Conservation (phyloP, 805 yeast genomes). For the Candida sphagnicola region DNA sequence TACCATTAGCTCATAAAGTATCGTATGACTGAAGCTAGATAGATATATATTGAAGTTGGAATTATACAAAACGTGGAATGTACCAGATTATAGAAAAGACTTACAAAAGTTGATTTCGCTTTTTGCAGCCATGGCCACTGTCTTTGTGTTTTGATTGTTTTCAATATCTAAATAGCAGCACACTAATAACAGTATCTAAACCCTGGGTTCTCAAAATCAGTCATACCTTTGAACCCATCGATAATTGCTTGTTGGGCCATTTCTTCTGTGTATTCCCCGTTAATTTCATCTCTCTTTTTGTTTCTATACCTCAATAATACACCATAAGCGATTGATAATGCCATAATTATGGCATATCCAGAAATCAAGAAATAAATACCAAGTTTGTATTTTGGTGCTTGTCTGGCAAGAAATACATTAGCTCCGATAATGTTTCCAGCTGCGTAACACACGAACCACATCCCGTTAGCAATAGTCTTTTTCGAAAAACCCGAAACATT, state of each 20-base stretch:
- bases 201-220: conserved; percentile 21
- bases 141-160: too few relatives aligned
- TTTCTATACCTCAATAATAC: conserved; percentile 13
- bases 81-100: too few relatives aligned
- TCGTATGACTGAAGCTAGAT: too few relatives aligned
- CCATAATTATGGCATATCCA: conserved; percentile 20
- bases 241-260: conserved; percentile 16
- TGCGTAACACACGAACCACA: conserved; percentile 23
- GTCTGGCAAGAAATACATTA: conserved; percentile 17
- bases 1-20: too few relatives aligned
- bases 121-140: too few relatives aligned
- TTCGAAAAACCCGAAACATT: conserved; percentile 22
- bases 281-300: conserved; percentile 12
- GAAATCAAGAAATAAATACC: conserved; percentile 21
- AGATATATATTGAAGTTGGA: too few relatives aligned
- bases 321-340: conserved; percentile 11
- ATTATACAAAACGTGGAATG: too few relatives aligned
- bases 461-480: conserved; percentile 17
- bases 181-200: conserved; percentile 17
- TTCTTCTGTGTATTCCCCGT: conserved; percentile 18
- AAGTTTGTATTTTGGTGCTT: conserved; percentile 21
- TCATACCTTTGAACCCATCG: conserved; percentile 20
- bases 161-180: too few relatives aligned
- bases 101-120: too few relatives aligned
- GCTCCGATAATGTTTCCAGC: conserved; percentile 27